These are phyloP conservation scores for Kodamaea sp. DNA, from an alignment of 1,139 yeast species.

Conservation along the genomic window DNA sequence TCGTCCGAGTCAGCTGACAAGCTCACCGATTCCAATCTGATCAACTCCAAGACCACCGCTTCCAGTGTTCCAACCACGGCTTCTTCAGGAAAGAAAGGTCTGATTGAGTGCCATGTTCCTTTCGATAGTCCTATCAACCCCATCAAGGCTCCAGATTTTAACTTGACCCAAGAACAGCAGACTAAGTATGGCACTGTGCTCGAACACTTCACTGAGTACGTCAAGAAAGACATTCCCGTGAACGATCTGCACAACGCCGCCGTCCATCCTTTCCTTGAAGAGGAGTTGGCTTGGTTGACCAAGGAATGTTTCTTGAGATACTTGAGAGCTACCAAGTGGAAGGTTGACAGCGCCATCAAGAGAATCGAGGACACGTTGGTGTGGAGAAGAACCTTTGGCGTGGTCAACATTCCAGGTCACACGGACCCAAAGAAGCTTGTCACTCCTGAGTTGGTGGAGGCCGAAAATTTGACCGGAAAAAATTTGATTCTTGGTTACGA, in stretches of 20 bases:
- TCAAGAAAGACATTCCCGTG: conserved; percentile 22
- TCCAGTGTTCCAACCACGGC: conserved; percentile 6
- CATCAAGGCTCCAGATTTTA: conserved; percentile 29
- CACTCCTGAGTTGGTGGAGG: conserved; percentile 61
- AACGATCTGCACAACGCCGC: conserved; percentile 33
- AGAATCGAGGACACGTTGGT: conserved; percentile 75
- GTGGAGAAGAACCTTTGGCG: conserved; percentile 94
- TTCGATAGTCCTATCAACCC: conserved; percentile 44
- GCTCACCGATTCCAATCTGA: conserved; percentile 6
- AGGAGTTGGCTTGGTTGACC: conserved; percentile 88
- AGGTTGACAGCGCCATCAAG: conserved; percentile 63
- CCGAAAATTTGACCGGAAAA: conserved; percentile 85
- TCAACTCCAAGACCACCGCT: conserved; percentile 9
- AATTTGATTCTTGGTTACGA: conserved; percentile 88
- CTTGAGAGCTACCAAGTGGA: conserved; percentile 91
- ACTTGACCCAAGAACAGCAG: conserved; percentile 49
- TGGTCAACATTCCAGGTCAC: conserved; percentile 54
- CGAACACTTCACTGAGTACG: conserved; percentile 52
- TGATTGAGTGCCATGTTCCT: conserved; percentile 39
- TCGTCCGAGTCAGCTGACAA: conserved; percentile 5
- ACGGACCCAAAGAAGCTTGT: conserved; percentile 45
- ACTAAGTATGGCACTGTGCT: conserved; percentile 60
- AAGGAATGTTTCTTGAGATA: conserved; percentile 86
- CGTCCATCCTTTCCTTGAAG: conserved; percentile 40
- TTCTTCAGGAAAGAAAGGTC: conserved; percentile 13